Evolutionary conservation across 1,284 basidiomycete species (phyloP).

Genomic region (Volvariella volvacea): DNA sequence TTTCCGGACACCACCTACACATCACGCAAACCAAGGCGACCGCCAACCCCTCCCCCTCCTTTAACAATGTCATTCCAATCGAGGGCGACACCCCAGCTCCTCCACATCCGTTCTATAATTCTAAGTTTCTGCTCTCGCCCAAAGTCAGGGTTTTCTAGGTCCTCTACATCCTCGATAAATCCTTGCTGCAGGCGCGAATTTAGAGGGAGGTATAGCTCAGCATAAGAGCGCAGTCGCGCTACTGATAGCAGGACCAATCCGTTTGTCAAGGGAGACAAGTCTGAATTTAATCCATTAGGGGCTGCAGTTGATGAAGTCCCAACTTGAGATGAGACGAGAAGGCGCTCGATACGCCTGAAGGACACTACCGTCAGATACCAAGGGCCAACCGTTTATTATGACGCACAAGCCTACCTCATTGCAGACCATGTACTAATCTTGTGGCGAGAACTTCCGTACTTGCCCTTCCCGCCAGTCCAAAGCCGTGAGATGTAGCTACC

Average conservation of each 20-base stretch:
- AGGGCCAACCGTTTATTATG: too few relatives aligned
- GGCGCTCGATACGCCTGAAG: constrained; percentile 64
- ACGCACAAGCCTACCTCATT: constrained; percentile 43
- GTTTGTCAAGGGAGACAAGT: constrained; percentile 46
- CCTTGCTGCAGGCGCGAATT: constrained; percentile 57
- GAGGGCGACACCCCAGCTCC: constrained; percentile 59
- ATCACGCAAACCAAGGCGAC: too few relatives aligned
- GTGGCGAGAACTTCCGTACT: constrained; percentile 45
- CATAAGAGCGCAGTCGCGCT: constrained; percentile 60
- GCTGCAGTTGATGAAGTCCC: constrained; percentile 1
- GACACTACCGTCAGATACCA: constrained; percentile 1
- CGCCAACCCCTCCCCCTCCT: too few relatives aligned
- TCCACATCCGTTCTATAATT: constrained; percentile 88
- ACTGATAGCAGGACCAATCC: constrained; percentile 73
- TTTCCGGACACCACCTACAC: too few relatives aligned
- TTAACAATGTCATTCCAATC: constrained; percentile 1
- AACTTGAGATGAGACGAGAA: constrained; percentile 49
- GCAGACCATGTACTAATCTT: constrained; percentile 51
- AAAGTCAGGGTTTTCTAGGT: constrained; percentile 73
- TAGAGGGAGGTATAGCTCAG: constrained; percentile 43
- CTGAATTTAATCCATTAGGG: not conserved
- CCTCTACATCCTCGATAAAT: constrained; percentile 81
- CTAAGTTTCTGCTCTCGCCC: constrained; percentile 64
- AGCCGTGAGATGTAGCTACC: constrained; percentile 46
- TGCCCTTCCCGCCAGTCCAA: constrained; percentile 42